Percentiles rank a stretch among this genome's conserved stretches.
Conservation (phyloP, 2,329 filamentous ascomycete species). For the Fusarium sambucinum region DNA sequence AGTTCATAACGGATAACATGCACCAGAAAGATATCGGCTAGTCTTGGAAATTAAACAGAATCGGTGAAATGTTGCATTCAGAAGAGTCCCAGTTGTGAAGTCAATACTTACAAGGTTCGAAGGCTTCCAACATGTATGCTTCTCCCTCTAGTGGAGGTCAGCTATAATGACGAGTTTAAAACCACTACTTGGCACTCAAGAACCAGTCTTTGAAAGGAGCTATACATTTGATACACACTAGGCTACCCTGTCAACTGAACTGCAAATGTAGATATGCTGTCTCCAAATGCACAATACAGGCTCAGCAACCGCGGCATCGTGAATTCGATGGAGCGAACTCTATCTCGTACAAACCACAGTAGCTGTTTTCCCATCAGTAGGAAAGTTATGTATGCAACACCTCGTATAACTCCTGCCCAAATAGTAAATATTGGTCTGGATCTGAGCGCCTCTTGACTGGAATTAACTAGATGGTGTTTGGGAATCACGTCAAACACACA, state of each 20-base stretch:
- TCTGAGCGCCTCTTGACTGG: too few species aligned
- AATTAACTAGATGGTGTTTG: too few species aligned
- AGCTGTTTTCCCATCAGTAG: too few species aligned
- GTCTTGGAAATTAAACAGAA: background rate
- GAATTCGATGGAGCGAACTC: too few species aligned
- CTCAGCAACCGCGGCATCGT: too few species aligned
- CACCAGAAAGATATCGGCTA: background rate
- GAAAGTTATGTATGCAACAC: too few species aligned
- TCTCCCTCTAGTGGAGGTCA: background rate
- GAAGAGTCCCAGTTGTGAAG: background rate
- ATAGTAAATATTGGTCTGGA: too few species aligned
- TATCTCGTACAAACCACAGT: background rate
- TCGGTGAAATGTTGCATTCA: background rate
- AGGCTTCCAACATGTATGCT: background rate
- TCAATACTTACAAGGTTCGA: background rate
- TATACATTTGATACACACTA: background rate
- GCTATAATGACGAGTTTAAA: background rate
- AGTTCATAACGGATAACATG: background rate
- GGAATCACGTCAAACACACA: too few species aligned
- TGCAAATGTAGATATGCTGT: background rate
- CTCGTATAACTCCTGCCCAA: too few species aligned
- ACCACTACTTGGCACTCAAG: too few species aligned
- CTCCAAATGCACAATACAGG: background rate
- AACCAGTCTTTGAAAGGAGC: background rate
- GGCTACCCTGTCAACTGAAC: background rate